Base-by-base conservation (phyloP, 257 asterid genomes). In the Lavandula angustifolia region DNA sequence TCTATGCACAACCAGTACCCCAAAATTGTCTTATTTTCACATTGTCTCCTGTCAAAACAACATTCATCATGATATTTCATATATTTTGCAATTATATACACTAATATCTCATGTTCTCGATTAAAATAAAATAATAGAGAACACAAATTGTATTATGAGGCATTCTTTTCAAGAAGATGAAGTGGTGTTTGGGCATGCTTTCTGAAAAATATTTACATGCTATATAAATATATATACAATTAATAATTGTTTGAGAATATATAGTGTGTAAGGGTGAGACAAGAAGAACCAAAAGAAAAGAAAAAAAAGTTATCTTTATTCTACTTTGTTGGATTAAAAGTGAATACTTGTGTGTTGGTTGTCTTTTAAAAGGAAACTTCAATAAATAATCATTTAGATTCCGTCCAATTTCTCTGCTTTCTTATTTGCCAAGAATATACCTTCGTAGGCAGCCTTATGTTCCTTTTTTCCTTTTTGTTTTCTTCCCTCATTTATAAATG, bases 361-460 rank as follows among this genome's bases (percentile, higher is more conserved):
- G 62, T 57, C 17, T 16, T 57, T 11, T 0, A 9, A 59, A 40
- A 22, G 38, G 33, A 29, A 14, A 42, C 37, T 51, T 65, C 58
- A 66, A 56, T 60, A 31, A 59, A 66, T 22, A 62, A 73, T 73
- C 52, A 73, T 73, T 50, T 58, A 50, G 77, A 73, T 73, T 73
- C 73, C 63, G 37, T 18, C 35, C 43, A 8, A 13, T 42, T 66
- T 53, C 51, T 9, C 14, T 66, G 54, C 40, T 73, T 62, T 66
- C 41, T 52, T 43, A 33, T 35, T 42, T 53, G 42, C 12, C 59
- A 41, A 53, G 41, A 40, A 33, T 42, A 32, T 60, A 42, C 64
- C 17, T 18, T 27, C 64, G 40, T n/a, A 40, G 5, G n/a, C 68
- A 66, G 64, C 73, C 64, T 52, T 63, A 49, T 10, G 48, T 56